A percentile compares a stretch with the other conserved stretches of the same genome.
phyloP scores from a whole-genome alignment of 1,284 basidiomycete genomes.

The Mycosarcoma mackinlayi region DNA sequence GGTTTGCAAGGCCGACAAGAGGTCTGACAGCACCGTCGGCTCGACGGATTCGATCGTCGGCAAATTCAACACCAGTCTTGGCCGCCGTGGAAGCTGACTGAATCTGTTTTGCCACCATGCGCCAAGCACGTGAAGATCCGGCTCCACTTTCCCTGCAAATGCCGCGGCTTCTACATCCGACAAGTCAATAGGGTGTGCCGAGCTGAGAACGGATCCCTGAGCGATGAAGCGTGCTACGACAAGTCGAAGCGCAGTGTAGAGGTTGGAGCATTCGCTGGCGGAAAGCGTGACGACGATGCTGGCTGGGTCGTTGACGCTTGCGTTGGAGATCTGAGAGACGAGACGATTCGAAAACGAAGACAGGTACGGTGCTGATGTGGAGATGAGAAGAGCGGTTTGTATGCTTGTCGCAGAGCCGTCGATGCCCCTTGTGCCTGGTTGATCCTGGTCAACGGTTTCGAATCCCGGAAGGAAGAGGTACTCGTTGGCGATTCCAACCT shows the following conservation, averaged over 20 bases:
- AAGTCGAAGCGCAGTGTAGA: slow-evolving; percentile 39
- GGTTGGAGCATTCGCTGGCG: slow-evolving; percentile 40
- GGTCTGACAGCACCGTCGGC: slow-evolving; percentile 43
- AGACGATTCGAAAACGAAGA: slow-evolving; percentile 42
- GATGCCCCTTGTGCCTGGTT: neutral
- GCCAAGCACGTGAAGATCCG: slow-evolving; percentile 30
- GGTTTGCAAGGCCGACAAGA: slow-evolving; percentile 40
- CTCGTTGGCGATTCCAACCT: slow-evolving; percentile 7
- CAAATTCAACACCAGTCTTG: slow-evolving; percentile 33
- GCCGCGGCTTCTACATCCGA: slow-evolving; percentile 30
- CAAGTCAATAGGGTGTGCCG: neutral
- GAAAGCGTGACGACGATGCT: slow-evolving; percentile 47
- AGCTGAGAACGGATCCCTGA: slow-evolving; percentile 14
- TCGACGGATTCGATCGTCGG: slow-evolving; percentile 45
- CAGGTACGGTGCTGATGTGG: slow-evolving; percentile 34
- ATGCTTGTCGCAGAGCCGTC: slow-evolving; percentile 26
- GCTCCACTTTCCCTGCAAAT: slow-evolving; percentile 36
- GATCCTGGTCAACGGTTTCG: slow-evolving; percentile 8
- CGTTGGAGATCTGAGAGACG: slow-evolving; percentile 32
- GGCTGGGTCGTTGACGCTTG: neutral
- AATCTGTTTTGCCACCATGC: slow-evolving; percentile 37
- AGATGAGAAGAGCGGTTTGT: slow-evolving; percentile 45
- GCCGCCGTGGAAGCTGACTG: neutral
- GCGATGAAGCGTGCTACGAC: slow-evolving; percentile 49
- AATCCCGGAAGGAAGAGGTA: slow-evolving; percentile 44